Base-by-base conservation (phyloP, 2,329 filamentous ascomycete species). In the Leptographium radiaticola region DNA sequence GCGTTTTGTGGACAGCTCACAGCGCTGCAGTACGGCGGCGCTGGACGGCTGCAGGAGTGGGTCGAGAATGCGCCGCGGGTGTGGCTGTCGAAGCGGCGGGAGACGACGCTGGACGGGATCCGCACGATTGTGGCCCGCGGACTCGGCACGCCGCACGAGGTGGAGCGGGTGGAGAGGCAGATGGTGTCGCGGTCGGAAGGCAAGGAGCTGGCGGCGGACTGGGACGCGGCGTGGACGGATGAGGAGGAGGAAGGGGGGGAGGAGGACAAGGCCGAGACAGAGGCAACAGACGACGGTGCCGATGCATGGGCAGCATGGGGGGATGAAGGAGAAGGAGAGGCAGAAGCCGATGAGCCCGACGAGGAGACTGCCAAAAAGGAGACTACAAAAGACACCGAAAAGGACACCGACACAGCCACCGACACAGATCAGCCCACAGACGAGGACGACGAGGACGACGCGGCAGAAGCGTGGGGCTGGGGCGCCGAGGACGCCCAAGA, bases 151-250 rank as follows among this genome's bases (percentile, higher is more conserved):
- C 76, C 83, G 15, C 85, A 80, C 60, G 74, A 77, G 47, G 89
- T 95, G 1, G 89, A 96, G 66, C 81, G 86, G 61, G 75, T 94
- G 1, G 91, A 97, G 67, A 94, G 84, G 49, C 85, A 93, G 62
- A 81, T 85, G 65, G 75, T 96, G 0, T 83, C 83, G 2, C 75
- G 77, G 49, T 72, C 73, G 0, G 81, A 85, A 59, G 85, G 87
- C 52, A 79, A 80, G 53, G 75, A 85, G 56, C 73, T 89, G 40
- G 54, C 56, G 46, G 70, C 75, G 53, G 87, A 89, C 48, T 94
- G 89, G 87, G 83, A 87, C 61, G 80, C 81, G 46, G 84, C 80
- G 13, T 96, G 90, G 89, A 81, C 84, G 55, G 85, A 88, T 25
- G 81, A 83, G 2, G 81, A 84, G 25, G 71, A 71, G 38, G 69